Conservation (phyloP, 257 asterid species). For the Przewalskia tangutica region DNA sequence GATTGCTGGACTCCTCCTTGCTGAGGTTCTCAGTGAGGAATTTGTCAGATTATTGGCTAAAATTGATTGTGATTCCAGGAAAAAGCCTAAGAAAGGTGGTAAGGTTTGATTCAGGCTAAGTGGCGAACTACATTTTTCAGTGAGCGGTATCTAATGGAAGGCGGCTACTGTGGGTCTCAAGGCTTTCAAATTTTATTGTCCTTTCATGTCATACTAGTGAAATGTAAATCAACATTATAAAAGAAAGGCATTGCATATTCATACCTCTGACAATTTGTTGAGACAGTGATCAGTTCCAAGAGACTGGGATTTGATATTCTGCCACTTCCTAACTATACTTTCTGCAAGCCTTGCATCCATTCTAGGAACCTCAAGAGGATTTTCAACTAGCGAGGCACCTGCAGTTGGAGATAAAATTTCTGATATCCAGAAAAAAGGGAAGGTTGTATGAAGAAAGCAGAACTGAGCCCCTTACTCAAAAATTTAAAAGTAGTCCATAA, state of each 20-base stretch:
- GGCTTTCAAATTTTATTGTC: not conserved
- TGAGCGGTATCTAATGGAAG: not conserved
- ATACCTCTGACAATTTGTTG: constrained; percentile 67
- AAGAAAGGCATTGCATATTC: constrained; percentile 2
- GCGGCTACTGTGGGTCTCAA: not conserved
- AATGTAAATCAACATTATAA: not conserved
- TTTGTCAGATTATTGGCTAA: not conserved
- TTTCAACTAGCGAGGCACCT: constrained; percentile 46
- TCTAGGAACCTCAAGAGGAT: constrained; percentile 49
- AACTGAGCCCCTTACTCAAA: not conserved
- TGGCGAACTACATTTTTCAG: not conserved
- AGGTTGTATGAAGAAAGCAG: not conserved
- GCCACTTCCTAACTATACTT: constrained; percentile 80
- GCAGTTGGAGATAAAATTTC: constrained; percentile 9
- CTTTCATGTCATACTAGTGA: not conserved
- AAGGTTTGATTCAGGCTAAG: not conserved
- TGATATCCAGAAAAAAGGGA: not conserved
- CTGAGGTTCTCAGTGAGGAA: not conserved
- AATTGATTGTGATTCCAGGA: not conserved
- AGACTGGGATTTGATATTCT: constrained; percentile 69
- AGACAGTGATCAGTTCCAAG: constrained; percentile 84
- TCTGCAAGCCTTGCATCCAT: constrained; percentile 91
- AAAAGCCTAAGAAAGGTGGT: not conserved
- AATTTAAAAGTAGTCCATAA: not conserved
- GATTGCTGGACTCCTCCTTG: not conserved